Conservation (phyloP, 306 rosid species). For the Gillenia trifoliata region DNA sequence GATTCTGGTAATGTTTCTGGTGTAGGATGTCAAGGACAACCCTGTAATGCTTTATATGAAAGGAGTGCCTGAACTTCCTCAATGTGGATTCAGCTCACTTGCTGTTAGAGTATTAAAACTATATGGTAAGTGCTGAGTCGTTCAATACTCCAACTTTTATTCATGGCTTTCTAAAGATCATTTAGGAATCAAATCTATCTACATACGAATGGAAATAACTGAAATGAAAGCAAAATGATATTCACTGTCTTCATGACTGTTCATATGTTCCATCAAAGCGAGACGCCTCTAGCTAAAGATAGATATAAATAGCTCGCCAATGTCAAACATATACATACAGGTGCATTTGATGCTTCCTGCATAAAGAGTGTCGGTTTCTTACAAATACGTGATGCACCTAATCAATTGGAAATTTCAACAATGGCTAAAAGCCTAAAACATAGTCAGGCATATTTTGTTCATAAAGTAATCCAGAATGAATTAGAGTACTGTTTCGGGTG, state of each 20-base stretch:
- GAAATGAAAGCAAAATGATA: not conserved
- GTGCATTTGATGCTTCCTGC: not conserved
- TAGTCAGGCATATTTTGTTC: not conserved
- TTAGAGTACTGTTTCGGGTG: not conserved
- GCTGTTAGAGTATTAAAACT: slow-evolving; percentile 66
- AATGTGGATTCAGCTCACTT: slow-evolving; percentile 81
- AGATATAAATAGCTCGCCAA: not conserved
- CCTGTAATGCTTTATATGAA: slow-evolving; percentile 84
- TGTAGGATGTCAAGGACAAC: slow-evolving; percentile 71
- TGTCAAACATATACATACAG: not conserved
- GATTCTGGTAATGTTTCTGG: slow-evolving; percentile 7
- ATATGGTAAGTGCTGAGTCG: slow-evolving; percentile 35
- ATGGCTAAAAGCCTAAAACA: not conserved
- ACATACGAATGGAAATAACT: not conserved
- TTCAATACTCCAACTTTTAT: not conserved
- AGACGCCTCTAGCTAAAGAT: not conserved
- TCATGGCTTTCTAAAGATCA: not conserved
- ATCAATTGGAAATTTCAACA: not conserved
- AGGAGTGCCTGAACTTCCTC: slow-evolving; percentile 73
- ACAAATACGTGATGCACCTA: not conserved
- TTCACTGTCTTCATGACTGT: not conserved
- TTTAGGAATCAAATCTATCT: not conserved
- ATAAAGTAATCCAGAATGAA: not conserved
- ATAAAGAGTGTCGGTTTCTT: not conserved
- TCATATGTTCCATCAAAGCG: not conserved